Base-by-base conservation (phyloP, 345 rosid genomes). In the Populus nigra region DNA sequence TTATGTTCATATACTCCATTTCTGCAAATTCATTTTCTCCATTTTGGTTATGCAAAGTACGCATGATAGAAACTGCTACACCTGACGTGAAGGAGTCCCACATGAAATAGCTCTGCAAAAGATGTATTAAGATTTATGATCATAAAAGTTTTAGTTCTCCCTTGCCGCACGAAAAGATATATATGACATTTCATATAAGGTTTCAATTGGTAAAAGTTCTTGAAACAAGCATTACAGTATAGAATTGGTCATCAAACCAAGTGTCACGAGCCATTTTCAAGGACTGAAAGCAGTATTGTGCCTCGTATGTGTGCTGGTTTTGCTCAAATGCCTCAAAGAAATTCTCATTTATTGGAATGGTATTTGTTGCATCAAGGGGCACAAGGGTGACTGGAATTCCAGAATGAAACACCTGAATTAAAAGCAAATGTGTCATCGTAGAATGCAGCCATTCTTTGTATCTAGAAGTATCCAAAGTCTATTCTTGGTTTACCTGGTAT, bases 321-420 rank as follows among this genome's bases (percentile, higher is more conserved):
- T 65, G 72, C 84, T 93, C 91, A 65, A 95, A 91, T 68, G 85
- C 76, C 45, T 87, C 63, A 38, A 89, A 93, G 85, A 95, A 95
- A 9, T 87, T 66, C 79, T 86, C 25, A 78, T 17, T 86, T 63
- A 85, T 75, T 4, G 97, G 94, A 77, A 93, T 91, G 13, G 96
- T 93, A 80, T 95, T 91, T 38, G 99, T 95, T 71, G 98, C 99
- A 86, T 95, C 99, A 27, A 95, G 81, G 2, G 98, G 98, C 76
- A 95, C 89, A 38, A 93, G 85, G 3, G 98, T 90, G 82, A 95
- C 27, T 0, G 98, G 93, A 72, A 95, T 81, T 82, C 98, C 98
- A 50, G 98, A 93, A 82, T 93, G 98, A 71, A 95, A 77, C 70
- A 95, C 98, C 98, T 95, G 83, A 76, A 65, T 33, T 0, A 31